Evolutionary conservation across 2,329 filamentous ascomycete genomes (phyloP), one percentile per base, ranked within the genome.

Genomic region (Ceratocystis papillata): DNA sequence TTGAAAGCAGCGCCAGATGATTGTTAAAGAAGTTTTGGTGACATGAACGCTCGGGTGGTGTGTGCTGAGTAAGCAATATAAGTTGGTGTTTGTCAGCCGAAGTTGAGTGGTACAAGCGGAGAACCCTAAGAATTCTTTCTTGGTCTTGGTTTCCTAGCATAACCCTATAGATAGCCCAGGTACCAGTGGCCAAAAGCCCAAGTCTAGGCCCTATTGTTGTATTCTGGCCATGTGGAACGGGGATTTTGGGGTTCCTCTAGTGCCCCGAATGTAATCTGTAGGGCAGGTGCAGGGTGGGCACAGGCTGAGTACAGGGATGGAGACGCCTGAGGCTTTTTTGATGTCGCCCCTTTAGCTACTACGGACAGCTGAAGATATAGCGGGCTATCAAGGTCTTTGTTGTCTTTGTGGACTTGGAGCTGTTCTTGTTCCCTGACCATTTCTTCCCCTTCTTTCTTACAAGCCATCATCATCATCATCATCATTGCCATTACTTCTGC

Each of bases 101-200:
- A 53, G 22, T 17, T 10, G 48, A 30, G 55, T 37, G 55, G 28
- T 33, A 59, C 55, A 59, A 59, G 30, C 12, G 6, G 33, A 53
- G 15, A 37, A 59, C 55, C 55, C 55, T 59, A n/a, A n/a, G 55
- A 33, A n/a, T 10, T 7, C 2, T 15, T 4, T 28, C 50, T 25
- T 8, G 22, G 20, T 3, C 25, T 57, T 10, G 25, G 22, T 20
- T 12, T 30, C 28, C 28, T 57, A 1, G 17, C 6, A 12, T 37
- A 59, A 59, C 55, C 55, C 55, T 59, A 15, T 12, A 20, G 55
- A 28, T 33, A 59, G 55, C 17, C 25, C 55, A 53, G 48, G 48
- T 28, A 53, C 48, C 22, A 7, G 8, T 41, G 37, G 37, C 37
- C 15, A 15, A 15, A 41, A 41, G 37, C 37, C 37, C 1, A 41